Evolutionary conservation across 768 basidiomycete species (phyloP), one percentile per base, ranked within the genome.

Genomic region (Leccinum truebloodii): DNA sequence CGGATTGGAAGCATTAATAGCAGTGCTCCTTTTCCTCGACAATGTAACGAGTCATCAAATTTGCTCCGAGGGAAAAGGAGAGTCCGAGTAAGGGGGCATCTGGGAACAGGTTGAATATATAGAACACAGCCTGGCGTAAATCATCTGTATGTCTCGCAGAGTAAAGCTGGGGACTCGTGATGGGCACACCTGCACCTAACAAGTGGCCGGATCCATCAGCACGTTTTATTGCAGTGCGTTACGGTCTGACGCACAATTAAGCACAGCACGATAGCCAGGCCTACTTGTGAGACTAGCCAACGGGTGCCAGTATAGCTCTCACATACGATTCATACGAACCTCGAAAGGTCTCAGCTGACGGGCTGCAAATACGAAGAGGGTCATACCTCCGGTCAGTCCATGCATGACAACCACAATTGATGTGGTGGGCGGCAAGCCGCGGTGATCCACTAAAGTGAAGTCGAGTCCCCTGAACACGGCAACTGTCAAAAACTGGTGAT

Each of bases 251-350:
- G 69, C 68, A 90, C 94, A 95, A 76, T 96, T 96, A 71, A 95
- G 83, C 13, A 90, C 88, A 5, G 85, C 95, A 59, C 97, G 83
- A 74, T 92, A 96, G 16, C 95, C 94, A 56, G 96, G 77, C 2
- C 95, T 95, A n/a, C 92, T 66, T 89, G 79, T 44, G 83, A 81
- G 6, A 86, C 81, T 26, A 90, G 82, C 30, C 80, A 80, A 26
- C 89, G 60, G 85, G 88, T 54, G 84, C 82, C 4, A 98, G 78
- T 51, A 97, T 81, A 34, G 90, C 87, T 62, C 94, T 81, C 49
- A 97, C 91, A 69, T 97, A 98, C 20, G 88, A 81, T 79, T 96
- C 96, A 70, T 96, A 86, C 20, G 92, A 94, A 46, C 92, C 92
- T 92, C 65, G 62, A 63, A 58, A 59, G 46, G 41, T 24, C 34